Evolutionary conservation across 371 early-diverging fungal species (phyloP).

Genomic region (Haplosporangium sp.): DNA sequence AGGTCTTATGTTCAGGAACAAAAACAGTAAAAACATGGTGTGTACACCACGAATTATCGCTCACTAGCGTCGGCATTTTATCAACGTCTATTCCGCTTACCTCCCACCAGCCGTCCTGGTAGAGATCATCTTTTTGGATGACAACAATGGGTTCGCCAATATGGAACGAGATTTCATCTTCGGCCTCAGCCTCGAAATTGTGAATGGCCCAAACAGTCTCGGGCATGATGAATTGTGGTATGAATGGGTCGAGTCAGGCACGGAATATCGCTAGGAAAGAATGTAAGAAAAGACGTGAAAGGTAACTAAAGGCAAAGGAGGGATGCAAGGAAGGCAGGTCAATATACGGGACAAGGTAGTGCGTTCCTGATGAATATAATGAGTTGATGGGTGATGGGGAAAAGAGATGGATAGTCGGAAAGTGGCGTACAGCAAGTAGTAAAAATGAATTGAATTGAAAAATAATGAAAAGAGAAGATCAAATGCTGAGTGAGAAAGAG

Average conservation of each 20-base stretch:
- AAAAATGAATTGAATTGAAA: too few relatives aligned
- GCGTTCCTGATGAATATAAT: too few relatives aligned
- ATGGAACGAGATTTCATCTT: constrained; percentile 80
- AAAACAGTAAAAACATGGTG: background rate
- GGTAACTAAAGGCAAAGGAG: too few relatives aligned
- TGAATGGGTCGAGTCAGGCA: background rate
- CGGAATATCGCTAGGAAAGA: background rate
- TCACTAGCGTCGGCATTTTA: background rate
- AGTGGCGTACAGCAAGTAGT: too few relatives aligned
- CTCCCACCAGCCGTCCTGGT: constrained; percentile 90
- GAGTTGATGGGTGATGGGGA: too few relatives aligned
- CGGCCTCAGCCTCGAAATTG: constrained; percentile 76
- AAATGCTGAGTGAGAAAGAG: too few relatives aligned
- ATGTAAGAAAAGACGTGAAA: background rate
- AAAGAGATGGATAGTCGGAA: too few relatives aligned
- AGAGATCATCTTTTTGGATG: constrained; percentile 81
- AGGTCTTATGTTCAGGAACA: background rate
- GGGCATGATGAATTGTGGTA: constrained; percentile 26
- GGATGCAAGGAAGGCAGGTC: too few relatives aligned
- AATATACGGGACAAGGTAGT: too few relatives aligned
- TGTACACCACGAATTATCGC: background rate
- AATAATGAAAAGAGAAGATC: too few relatives aligned
- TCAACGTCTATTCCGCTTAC: constrained; percentile 53
- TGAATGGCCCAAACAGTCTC: constrained; percentile 75
- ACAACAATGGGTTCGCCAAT: constrained; percentile 79